A percentile compares a stretch with the other conserved stretches of the same genome.
Evolutionary conservation across 2,329 filamentous ascomycete species (phyloP).

Genomic region (Geosmithia flava): DNA sequence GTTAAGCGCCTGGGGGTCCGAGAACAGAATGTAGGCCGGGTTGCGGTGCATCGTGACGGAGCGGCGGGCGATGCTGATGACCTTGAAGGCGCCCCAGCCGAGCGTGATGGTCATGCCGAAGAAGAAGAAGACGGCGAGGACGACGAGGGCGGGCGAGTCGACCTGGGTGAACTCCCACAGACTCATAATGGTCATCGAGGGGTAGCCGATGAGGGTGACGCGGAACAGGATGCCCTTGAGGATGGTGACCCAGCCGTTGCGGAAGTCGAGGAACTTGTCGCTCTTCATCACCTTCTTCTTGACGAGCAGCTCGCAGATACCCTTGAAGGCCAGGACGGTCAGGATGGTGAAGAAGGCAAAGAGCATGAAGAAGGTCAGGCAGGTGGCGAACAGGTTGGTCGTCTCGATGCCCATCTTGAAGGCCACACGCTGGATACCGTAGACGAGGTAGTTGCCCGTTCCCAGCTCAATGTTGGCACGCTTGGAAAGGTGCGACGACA

Average conservation of each 20-base stretch:
- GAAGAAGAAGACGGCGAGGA: slow-evolving; percentile 82
- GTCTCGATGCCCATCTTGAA: slow-evolving; percentile 76
- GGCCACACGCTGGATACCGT: slow-evolving; percentile 79
- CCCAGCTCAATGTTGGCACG: slow-evolving; percentile 39
- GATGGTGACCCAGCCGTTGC: slow-evolving; percentile 85
- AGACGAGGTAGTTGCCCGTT: slow-evolving; percentile 50
- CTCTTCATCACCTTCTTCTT: slow-evolving; percentile 67
- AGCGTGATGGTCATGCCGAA: slow-evolving; percentile 68
- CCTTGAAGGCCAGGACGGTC: slow-evolving; percentile 69
- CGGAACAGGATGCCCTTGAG: slow-evolving; percentile 91
- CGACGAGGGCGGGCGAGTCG: slow-evolving; percentile 77
- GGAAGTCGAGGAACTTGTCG: slow-evolving; percentile 86
- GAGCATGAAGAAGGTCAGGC: slow-evolving; percentile 76
- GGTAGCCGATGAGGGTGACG: slow-evolving; percentile 79
- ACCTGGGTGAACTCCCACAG: slow-evolving; percentile 84
- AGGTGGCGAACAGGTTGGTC: slow-evolving; percentile 89
- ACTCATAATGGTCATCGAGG: slow-evolving; percentile 80
- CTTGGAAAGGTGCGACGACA: slow-evolving; percentile 35
- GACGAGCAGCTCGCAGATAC: slow-evolving; percentile 61
- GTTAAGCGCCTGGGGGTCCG: slow-evolving; percentile 85
- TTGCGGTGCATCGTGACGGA: slow-evolving; percentile 90
- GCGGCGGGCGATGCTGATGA: slow-evolving; percentile 76
- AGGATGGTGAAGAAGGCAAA: slow-evolving; percentile 67
- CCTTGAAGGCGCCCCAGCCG: slow-evolving; percentile 78
- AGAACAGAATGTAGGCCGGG: slow-evolving; percentile 93